A percentile compares a stretch with the other conserved stretches of the same genome.
These are phyloP conservation scores for Angophora floribunda DNA, from an alignment of 345 rosid genomes.

Conservation along the genomic window DNA sequence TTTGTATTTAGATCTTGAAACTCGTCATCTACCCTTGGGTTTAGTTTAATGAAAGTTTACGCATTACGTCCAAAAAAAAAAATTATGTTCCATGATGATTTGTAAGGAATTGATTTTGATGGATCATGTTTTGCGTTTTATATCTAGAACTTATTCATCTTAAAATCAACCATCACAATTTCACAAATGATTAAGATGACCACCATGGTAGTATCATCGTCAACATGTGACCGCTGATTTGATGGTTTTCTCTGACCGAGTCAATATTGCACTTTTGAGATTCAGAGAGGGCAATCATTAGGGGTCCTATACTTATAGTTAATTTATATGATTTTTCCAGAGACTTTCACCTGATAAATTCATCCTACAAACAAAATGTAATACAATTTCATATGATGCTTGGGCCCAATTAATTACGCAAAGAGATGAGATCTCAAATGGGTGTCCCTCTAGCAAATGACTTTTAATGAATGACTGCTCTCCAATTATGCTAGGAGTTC, in stretches of 20 bases:
- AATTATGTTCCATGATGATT: background rate
- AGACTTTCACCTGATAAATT: background rate
- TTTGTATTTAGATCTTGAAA: too few species aligned
- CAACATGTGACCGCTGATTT: fast-evolving
- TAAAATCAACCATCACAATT: background rate
- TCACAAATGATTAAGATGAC: fast-evolving
- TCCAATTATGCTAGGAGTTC: background rate
- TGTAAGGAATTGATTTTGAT: fast-evolving
- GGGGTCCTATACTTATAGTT: background rate
- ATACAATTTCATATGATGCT: background rate
- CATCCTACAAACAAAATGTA: background rate
- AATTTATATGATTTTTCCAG: background rate
- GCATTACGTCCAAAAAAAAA: too few species aligned
- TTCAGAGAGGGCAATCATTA: background rate
- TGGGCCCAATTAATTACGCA: background rate
- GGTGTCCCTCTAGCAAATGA: background rate
- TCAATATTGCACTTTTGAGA: too few species aligned
- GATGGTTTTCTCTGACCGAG: background rate
- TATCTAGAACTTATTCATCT: background rate
- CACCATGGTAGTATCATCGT: background rate
- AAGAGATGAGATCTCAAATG: background rate
- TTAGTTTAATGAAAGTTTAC: too few species aligned
- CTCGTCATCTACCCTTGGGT: too few species aligned
- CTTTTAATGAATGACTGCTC: background rate
- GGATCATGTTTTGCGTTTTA: too few species aligned